These are phyloP conservation scores for Avena sativa DNA, from an alignment of 176 grass and related monocot species.

Conservation along the genomic window DNA sequence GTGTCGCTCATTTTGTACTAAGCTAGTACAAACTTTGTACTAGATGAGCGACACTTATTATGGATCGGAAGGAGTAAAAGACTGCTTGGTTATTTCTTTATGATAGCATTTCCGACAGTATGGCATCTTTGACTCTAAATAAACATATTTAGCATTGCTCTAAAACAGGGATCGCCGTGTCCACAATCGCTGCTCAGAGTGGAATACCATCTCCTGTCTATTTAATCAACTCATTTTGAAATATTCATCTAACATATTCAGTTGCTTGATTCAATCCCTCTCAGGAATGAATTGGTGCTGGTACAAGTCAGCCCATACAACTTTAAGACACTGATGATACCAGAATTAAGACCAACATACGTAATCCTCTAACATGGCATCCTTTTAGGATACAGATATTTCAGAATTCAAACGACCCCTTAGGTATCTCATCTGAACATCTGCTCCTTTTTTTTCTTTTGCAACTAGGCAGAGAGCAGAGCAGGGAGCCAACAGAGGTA, in stretches of 20 bases:
- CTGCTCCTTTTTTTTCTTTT: not conserved
- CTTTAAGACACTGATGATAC: no score
- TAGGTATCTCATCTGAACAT: not conserved
- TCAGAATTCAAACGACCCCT: no score
- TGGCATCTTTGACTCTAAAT: not conserved
- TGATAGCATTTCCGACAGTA: not conserved
- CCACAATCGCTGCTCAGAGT: not conserved
- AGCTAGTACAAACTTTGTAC: no score
- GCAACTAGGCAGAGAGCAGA: not conserved
- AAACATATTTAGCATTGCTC: not conserved
- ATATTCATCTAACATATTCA: not conserved
- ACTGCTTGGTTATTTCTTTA: not conserved
- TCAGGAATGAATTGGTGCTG: not conserved
- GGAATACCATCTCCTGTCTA: not conserved
- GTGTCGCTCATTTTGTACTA: no score
- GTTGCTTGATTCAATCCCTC: conserved; percentile 2
- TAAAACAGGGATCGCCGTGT: not conserved
- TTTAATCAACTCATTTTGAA: not conserved
- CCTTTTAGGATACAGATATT: no score
- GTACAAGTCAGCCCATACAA: not conserved
- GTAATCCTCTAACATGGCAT: no score
- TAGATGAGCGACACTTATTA: no score
- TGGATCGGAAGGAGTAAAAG: not conserved
- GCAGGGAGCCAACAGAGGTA: not conserved
- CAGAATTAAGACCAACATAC: no score